These are phyloP conservation scores for Scorias spongiosa DNA, from an alignment of 2,329 filamentous ascomycete genomes.

Conservation along the genomic window DNA sequence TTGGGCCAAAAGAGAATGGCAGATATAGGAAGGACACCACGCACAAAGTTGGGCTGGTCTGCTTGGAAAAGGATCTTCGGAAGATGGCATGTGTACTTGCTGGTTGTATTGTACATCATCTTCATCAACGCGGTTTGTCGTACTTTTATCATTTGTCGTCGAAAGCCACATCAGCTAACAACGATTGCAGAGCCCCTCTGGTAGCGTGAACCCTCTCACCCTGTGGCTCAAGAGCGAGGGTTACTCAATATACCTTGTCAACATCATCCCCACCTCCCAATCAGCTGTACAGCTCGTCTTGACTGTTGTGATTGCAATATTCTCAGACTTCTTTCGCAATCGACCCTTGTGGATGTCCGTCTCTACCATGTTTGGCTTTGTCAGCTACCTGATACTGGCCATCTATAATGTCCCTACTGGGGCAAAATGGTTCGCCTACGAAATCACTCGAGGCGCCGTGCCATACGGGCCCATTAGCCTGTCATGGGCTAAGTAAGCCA, in stretches of 20 bases:
- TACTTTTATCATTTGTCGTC: neutral
- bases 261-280: slow-evolving; percentile 1
- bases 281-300: slow-evolving; percentile 1
- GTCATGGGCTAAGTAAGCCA: slow-evolving; percentile 29
- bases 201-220: slow-evolving; percentile 10
- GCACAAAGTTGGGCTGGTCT: slow-evolving; percentile 22
- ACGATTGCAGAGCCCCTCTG: slow-evolving; percentile 6
- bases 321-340: slow-evolving; percentile 8
- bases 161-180: neutral
- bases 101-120: slow-evolving; percentile 43
- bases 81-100: slow-evolving; percentile 49
- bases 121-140: slow-evolving; percentile 41
- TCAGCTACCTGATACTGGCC: slow-evolving; percentile 15
- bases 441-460: slow-evolving; percentile 16
- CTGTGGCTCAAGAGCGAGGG: slow-evolving; percentile 7
- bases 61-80: slow-evolving; percentile 32
- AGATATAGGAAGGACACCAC: slow-evolving; percentile 7
- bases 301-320: neutral
- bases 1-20: slow-evolving; percentile 36
- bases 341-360: slow-evolving; percentile 10
- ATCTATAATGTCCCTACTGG: slow-evolving; percentile 18
- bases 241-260: neutral
- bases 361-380: slow-evolving; percentile 9
- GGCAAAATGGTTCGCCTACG: slow-evolving; percentile 20
- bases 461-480: slow-evolving; percentile 20